Conservation (phyloP, 805 yeast species). For the Saccharomycopsis olivae region DNA sequence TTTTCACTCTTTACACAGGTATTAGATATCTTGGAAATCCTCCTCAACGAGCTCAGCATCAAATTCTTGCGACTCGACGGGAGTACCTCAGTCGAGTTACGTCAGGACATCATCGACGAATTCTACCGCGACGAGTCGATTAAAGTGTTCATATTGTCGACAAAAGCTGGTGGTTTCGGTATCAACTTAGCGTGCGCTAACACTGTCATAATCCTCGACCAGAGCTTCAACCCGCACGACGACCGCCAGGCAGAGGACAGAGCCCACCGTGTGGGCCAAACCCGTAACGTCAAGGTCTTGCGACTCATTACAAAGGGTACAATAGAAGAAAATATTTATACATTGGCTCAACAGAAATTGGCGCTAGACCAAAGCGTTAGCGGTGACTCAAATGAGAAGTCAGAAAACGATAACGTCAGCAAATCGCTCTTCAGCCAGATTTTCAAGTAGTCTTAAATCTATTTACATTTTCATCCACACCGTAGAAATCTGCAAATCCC, state of each 20-base stretch:
- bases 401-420: conserved; percentile 9
- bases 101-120: conserved; percentile 86
- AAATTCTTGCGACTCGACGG: conserved; percentile 86
- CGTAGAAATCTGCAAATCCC: too few relatives aligned
- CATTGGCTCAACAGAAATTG: conserved; percentile 80
- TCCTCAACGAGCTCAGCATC: conserved; percentile 50
- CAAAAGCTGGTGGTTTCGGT: conserved; percentile 98
- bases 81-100: conserved; percentile 81
- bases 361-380: conserved; percentile 49
- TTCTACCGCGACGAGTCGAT: conserved; percentile 74
- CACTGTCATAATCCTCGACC: conserved; percentile 83
- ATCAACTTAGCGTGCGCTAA: conserved; percentile 94
- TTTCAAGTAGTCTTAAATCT: too few relatives aligned
- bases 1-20: conserved; percentile 92
- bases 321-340: conserved; percentile 82
- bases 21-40: conserved; percentile 75
- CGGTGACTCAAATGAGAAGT: conserved; percentile 1
- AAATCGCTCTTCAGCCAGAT: conserved; percentile 11
- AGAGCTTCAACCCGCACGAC: conserved; percentile 95
- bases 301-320: conserved; percentile 64
- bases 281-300: conserved; percentile 68
- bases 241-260: conserved; percentile 98
- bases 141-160: conserved; percentile 79
- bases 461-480: too few relatives aligned
- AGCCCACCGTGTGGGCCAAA: conserved; percentile 96